Evolutionary conservation across 2,329 filamentous ascomycete species (phyloP).

Genomic region (Raffaelea albimanens): DNA sequence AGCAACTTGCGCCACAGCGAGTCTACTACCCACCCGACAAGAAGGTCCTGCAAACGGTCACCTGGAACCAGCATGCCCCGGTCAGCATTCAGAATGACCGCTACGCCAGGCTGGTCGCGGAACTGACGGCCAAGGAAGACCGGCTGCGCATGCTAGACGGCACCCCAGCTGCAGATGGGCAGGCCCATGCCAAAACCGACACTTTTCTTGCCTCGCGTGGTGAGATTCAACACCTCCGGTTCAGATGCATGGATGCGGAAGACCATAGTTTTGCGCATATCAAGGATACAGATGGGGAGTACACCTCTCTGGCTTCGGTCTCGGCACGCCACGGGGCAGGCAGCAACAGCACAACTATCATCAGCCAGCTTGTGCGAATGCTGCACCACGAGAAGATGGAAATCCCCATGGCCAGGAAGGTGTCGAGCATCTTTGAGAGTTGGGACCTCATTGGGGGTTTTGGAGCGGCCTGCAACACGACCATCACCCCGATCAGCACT

Average conservation of each 20-base stretch:
- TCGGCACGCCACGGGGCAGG: not conserved
- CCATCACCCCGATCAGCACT: not conserved
- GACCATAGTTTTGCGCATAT: slow-evolving; percentile 1
- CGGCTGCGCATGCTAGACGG: no score
- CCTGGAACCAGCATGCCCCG: slow-evolving; percentile 23
- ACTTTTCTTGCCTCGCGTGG: not conserved
- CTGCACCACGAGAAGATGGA: not conserved
- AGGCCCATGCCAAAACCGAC: no score
- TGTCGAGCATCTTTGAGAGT: not conserved
- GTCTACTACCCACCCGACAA: slow-evolving; percentile 27
- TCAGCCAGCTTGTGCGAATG: not conserved
- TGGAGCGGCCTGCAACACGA: not conserved
- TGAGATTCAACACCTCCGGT: slow-evolving; percentile 7
- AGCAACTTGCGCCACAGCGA: slow-evolving; percentile 19
- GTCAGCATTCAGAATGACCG: slow-evolving; percentile 27
- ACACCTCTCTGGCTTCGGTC: slow-evolving; percentile 1
- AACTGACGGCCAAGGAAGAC: slow-evolving; percentile 14
- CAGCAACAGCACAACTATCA: not conserved
- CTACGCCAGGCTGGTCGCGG: slow-evolving; percentile 18
- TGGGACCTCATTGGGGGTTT: slow-evolving; percentile 6
- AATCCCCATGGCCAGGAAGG: not conserved
- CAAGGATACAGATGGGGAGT: not conserved
- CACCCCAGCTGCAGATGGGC: no score
- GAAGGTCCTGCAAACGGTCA: slow-evolving; percentile 23
- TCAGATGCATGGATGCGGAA: no score